Evolutionary conservation across 2,329 filamentous ascomycete genomes (phyloP), one percentile per base, ranked within the genome.

Genomic region (Colletotrichum navitas): DNA sequence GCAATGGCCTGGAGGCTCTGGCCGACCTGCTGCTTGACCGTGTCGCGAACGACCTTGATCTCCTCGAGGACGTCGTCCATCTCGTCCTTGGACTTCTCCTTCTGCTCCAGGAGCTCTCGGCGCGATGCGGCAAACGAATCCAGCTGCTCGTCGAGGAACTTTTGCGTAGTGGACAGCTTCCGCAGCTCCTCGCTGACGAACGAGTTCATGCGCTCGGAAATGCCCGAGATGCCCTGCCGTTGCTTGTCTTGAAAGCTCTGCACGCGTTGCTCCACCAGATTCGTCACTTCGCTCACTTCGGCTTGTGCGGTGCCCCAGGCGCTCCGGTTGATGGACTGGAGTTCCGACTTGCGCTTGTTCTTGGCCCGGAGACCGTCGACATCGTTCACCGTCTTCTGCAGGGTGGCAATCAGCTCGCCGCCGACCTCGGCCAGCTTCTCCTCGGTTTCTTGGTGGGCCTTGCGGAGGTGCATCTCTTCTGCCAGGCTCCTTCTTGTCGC

Each of bases 61-160:
- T 97, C 95, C 77, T 96, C 93, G 12, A 99, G 86, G 1, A 97
- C 92, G n/a, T 89, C 85, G 76, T 98, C 95, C 93, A 98, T 94
- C 68, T 95, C 92, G 59, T 95, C 90, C 77, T 92, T 93, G 3
- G 94, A 92, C 73, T 87, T 85, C 32, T 87, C 85, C 67, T 91
- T 92, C 76, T 93, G 91, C 52, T 88, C 85, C 34, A 92, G 87
- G 21, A 97, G 87, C 75, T 92, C 89, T 62, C 86, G 84, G 79
- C 92, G 91, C 0, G 92, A 93, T 24, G 87, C 84, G 49, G 90
- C 86, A 76, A 97, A 94, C 0, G 87, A 86, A 10, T 86, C 83
- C 11, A 92, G 86, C 77, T 95, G 93, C 56, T 91, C 86, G 64
- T 92, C 86, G 2, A 97, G 83, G 75, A 95, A 90, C 0, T 86